A percentile compares a stretch with the other conserved stretches of the same genome.
Conservation (phyloP, 148 eudicot species). For the Selenicereus undatus region DNA sequence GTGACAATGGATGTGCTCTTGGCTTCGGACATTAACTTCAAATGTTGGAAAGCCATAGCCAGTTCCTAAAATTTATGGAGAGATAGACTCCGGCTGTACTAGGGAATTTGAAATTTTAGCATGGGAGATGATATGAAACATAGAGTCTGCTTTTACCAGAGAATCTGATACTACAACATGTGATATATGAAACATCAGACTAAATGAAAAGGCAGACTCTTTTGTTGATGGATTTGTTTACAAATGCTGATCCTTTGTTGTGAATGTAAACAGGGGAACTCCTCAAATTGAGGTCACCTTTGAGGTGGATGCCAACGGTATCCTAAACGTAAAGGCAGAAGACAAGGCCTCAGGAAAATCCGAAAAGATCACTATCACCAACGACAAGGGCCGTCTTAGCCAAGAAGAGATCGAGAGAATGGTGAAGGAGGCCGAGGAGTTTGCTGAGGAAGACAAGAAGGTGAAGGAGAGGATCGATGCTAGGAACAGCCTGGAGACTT, state of each 20-base stretch:
- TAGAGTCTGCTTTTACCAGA: too few relatives aligned
- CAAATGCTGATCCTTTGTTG: background rate
- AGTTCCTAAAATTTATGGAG: background rate
- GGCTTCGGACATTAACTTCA: too few relatives aligned
- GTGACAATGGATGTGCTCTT: too few relatives aligned
- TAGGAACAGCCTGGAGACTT: slow-evolving; percentile 57
- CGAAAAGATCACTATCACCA: slow-evolving; percentile 64
- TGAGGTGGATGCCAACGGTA: slow-evolving; percentile 74
- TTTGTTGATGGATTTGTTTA: background rate
- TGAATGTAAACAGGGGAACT: slow-evolving; percentile 55
- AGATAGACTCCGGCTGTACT: background rate
- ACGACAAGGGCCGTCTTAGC: slow-evolving; percentile 58
- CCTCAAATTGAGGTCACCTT: slow-evolving; percentile 82
- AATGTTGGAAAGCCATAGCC: background rate
- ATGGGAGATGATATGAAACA: background rate
- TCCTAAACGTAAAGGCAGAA: slow-evolving; percentile 60
- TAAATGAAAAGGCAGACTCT: background rate
- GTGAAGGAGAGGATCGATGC: slow-evolving; percentile 57
- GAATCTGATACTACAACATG: too few relatives aligned
- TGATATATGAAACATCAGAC: too few relatives aligned
- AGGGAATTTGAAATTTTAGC: background rate
- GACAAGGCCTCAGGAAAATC: slow-evolving; percentile 58
- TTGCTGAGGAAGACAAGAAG: slow-evolving; percentile 65
- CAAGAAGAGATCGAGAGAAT: slow-evolving; percentile 63
- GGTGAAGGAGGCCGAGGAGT: slow-evolving; percentile 57